A percentile compares a stretch with the other conserved stretches of the same genome.
phyloP scores from a whole-genome alignment of 164 flowering plant species.

The Stephania yunnanensis region DNA sequence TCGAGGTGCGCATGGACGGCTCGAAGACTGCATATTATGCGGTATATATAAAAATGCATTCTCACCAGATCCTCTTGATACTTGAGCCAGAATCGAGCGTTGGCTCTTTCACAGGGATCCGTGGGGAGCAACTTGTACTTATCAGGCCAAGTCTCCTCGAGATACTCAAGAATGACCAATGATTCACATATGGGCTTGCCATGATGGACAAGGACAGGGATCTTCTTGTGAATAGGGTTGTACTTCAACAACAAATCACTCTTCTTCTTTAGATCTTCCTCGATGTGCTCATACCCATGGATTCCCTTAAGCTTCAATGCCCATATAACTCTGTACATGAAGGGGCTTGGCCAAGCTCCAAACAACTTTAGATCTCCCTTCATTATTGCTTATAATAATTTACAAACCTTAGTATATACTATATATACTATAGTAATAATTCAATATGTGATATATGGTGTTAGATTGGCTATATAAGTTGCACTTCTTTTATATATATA shows the following conservation, averaged over 20 bases:
- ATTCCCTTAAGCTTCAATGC: constrained; percentile 38
- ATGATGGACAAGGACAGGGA: constrained; percentile 36
- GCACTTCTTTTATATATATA: too few species aligned
- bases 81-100: constrained; percentile 37
- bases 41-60: too few species aligned
- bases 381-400: constrained; percentile 1
- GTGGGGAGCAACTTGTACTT: constrained; percentile 23
- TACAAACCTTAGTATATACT: too few species aligned
- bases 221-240: constrained; percentile 37
- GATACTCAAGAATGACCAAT: constrained; percentile 30
- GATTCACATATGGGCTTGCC: constrained; percentile 34
- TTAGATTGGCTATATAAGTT: too few species aligned
- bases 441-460: too few species aligned
- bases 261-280: constrained; percentile 24
- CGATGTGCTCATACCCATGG: constrained; percentile 25
- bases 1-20: too few species aligned
- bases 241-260: constrained; percentile 13
- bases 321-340: constrained; percentile 33
- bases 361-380: constrained; percentile 29
- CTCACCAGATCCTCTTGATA: constrained; percentile 30
- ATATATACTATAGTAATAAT: too few species aligned
- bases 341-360: constrained; percentile 34
- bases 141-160: constrained; percentile 36
- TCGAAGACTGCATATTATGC: too few species aligned
- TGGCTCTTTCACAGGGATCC: constrained; percentile 27